A percentile compares a stretch with the other conserved stretches of the same genome.
These are phyloP conservation scores for Taphrina wiesneri DNA, from an alignment of 1,139 yeast genomes.

Conservation along the genomic window DNA sequence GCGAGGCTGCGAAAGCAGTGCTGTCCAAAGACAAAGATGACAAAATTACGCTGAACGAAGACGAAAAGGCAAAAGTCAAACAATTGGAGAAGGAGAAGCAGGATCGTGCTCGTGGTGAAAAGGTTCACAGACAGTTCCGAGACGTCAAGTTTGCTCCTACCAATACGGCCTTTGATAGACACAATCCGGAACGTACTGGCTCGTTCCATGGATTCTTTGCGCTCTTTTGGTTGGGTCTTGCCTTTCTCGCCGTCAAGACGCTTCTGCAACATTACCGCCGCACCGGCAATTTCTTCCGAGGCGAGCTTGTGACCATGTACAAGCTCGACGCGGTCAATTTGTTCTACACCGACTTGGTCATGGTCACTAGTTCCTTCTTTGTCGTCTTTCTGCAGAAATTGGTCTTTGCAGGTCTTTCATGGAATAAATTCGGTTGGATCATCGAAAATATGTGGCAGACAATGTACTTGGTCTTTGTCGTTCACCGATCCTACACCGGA, in stretches of 20 bases:
- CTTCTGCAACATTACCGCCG: conserved; percentile 28
- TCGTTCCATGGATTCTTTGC: conserved; percentile 34
- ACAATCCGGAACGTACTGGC: conserved; percentile 17
- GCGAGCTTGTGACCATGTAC: conserved; percentile 24
- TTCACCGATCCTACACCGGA: conserved; percentile 24
- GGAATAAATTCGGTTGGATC: conserved; percentile 58
- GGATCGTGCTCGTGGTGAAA: neutral
- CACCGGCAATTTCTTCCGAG: conserved; percentile 33
- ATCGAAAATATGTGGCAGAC: conserved; percentile 56
- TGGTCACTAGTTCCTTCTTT: conserved; percentile 52
- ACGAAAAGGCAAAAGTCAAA: neutral
- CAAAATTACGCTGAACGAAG: neutral
- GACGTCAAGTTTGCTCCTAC: conserved; percentile 26
- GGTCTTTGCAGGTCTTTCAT: conserved; percentile 48
- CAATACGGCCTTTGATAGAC: conserved; percentile 29
- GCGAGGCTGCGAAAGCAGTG: neutral
- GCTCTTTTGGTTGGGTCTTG: conserved; percentile 33
- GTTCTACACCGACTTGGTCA: conserved; percentile 29
- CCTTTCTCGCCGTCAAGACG: conserved; percentile 30
- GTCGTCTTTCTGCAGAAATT: conserved; percentile 54
- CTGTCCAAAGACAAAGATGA: conserved; percentile 2
- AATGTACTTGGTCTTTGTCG: conserved; percentile 25
- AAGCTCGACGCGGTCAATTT: conserved; percentile 22
- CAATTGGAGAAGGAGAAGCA: conserved; percentile 1
- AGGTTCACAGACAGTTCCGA: conserved; percentile 15